A percentile compares a stretch with the other conserved stretches of the same genome.
Evolutionary conservation across 306 rosid genomes (phyloP).

Genomic region (Hylodesmum podocarpum): DNA sequence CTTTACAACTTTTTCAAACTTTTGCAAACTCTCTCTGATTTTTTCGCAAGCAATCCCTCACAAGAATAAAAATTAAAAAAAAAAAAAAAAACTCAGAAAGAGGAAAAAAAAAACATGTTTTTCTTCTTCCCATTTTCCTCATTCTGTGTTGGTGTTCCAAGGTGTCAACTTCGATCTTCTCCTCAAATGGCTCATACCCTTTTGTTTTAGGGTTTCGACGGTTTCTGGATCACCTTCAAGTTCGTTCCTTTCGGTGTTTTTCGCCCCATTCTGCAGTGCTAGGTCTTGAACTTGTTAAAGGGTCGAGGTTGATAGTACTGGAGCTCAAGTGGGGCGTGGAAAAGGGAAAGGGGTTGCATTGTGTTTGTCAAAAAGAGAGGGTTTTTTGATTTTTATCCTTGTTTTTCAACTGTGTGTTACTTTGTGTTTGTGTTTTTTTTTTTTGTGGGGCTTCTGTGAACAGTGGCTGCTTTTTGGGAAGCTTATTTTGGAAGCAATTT

Average conservation of each 20-base stretch:
- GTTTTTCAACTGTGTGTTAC: conserved; percentile 18
- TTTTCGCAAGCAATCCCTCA: conserved; percentile 64
- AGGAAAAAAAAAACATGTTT: conserved; percentile 34
- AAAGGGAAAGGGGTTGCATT: conserved; percentile 39
- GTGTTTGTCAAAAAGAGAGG: conserved; percentile 49
- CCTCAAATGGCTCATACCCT: not conserved
- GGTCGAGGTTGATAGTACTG: conserved; percentile 11
- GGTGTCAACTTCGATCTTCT: conserved; percentile 31
- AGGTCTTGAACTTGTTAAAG: conserved; percentile 19
- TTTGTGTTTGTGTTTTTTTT: conserved; percentile 39
- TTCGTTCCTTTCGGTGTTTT: conserved; percentile 29
- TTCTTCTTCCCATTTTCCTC: conserved; percentile 34
- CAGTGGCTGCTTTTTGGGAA: conserved; percentile 54
- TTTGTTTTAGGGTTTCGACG: conserved; percentile 39
- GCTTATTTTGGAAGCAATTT: conserved; percentile 84
- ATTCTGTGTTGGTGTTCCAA: conserved; percentile 35
- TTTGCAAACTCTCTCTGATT: conserved; percentile 37
- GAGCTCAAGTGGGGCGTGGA: conserved; percentile 37
- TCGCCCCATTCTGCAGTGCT: conserved; percentile 1
- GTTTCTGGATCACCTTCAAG: conserved; percentile 23
- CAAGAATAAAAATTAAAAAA: not conserved
- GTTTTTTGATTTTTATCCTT: conserved; percentile 23
- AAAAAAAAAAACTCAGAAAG: not conserved
- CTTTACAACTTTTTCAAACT: conserved; percentile 41
- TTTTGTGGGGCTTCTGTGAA: conserved; percentile 38